Evolutionary conservation across 139 green algal genomes (phyloP).

Genomic region (Pseudopediastrum boryanum): DNA sequence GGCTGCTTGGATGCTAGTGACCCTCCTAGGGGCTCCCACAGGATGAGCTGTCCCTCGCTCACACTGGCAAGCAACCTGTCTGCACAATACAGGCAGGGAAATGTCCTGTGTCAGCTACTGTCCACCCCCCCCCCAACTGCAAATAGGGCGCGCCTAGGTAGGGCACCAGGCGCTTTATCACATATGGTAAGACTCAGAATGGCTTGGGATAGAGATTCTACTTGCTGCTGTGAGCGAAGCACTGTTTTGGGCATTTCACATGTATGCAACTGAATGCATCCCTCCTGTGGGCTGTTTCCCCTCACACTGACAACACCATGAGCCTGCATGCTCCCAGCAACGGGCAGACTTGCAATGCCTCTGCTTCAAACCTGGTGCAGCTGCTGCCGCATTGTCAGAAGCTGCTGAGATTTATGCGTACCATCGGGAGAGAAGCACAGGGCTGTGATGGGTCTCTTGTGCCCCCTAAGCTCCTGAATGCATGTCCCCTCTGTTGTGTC

Average conservation of each 20-base stretch:
- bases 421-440: constrained; percentile 53
- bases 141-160: not conserved
- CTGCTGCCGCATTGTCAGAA: not conserved
- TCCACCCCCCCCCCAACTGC: not conserved
- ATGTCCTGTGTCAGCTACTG: not conserved
- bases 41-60: constrained; percentile 22
- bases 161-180: too few relatives aligned
- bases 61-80: not conserved
- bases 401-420: not conserved
- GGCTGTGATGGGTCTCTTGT: constrained; percentile 48
- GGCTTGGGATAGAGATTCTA: not conserved
- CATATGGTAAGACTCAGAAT: not conserved
- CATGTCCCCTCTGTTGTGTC: constrained; percentile 22
- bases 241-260: not conserved
- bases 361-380: not conserved
- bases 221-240: not conserved
- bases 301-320: not conserved
- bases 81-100: not conserved
- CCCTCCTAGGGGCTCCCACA: constrained; percentile 54
- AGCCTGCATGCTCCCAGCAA: not conserved
- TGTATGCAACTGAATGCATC: not conserved
- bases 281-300: not conserved
- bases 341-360: not conserved
- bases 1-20: constrained; percentile 31
- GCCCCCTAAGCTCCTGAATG: constrained; percentile 37